phyloP scores from a whole-genome alignment of 2,329 filamentous ascomycete species.

The Calonectria honghensis region DNA sequence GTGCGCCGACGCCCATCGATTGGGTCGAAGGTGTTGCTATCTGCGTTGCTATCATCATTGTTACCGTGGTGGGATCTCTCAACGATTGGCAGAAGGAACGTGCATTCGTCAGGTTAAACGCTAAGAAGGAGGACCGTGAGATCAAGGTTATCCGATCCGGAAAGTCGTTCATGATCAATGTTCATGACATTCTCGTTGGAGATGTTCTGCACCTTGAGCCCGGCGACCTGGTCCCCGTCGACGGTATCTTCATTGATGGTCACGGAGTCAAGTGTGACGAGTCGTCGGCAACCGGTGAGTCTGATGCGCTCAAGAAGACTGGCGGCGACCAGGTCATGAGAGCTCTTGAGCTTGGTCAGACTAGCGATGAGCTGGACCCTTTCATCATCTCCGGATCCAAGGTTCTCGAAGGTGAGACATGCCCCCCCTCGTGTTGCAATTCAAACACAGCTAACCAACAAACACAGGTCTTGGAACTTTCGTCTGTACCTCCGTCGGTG shows the following conservation, averaged over 20 bases:
- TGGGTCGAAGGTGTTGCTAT: slow-evolving; percentile 82
- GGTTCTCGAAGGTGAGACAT: slow-evolving; percentile 66
- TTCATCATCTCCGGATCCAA: slow-evolving; percentile 76
- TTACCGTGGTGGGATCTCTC: slow-evolving; percentile 75
- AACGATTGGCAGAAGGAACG: slow-evolving; percentile 81
- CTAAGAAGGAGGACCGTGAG: slow-evolving; percentile 76
- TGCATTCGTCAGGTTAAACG: slow-evolving; percentile 77
- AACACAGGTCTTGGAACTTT: slow-evolving; percentile 68
- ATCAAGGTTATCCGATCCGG: slow-evolving; percentile 81
- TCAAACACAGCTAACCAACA: slow-evolving; percentile 6
- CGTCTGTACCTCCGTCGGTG: slow-evolving; percentile 71
- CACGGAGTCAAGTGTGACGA: slow-evolving; percentile 77
- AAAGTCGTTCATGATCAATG: slow-evolving; percentile 75
- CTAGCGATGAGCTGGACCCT: slow-evolving; percentile 72
- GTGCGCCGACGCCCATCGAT: slow-evolving; percentile 67
- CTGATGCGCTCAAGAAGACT: slow-evolving; percentile 81
- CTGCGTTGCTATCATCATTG: slow-evolving; percentile 77
- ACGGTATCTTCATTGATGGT: slow-evolving; percentile 78
- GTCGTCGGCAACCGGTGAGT: slow-evolving; percentile 83
- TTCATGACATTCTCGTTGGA: slow-evolving; percentile 80
- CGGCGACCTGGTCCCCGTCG: slow-evolving; percentile 81
- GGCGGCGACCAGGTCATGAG: slow-evolving; percentile 73
- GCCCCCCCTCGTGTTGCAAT: neutral
- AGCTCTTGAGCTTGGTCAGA: slow-evolving; percentile 65
- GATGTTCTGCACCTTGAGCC: slow-evolving; percentile 81